Evolutionary conservation across 2,329 filamentous ascomycete genomes (phyloP), one percentile per base, ranked within the genome.

Genomic region (Thyridium curvatum): DNA sequence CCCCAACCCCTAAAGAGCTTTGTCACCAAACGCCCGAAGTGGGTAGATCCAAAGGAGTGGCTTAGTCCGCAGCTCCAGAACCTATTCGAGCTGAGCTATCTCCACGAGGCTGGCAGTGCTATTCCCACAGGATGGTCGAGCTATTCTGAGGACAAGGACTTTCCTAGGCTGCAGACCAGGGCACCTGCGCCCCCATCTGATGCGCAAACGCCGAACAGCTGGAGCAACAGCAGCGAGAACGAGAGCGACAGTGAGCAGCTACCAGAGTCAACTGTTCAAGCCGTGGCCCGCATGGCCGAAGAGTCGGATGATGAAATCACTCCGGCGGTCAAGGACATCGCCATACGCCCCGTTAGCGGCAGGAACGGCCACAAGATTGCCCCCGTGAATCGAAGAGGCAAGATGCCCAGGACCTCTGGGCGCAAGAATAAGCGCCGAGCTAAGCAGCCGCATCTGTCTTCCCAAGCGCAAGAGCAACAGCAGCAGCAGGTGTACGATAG

Each of bases 71-170:
- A 69, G 15, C 68, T 86, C 30, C 83, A 81, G 53, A 82, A 79
- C 41, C 65, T 96, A 13, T 97, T 97, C 54, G 78, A 85, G 12
- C 64, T 95, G 47, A 79, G 80, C 54, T 84, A 85, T 52, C 79
- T 83, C 44, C 59, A 65, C 16, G 73, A 74, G 38, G 60, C 63
- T 2, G 72, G 72, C 16, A 74, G 80, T 17, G 61, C 71, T 15
- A 68, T 94, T 10, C 83, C 86, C 0, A 82, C 78, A 4, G 86
- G 85, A 1, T 90, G 82, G 75, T 75, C 75, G 16, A 65, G 64
- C 3, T 62, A 85, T 3, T 73, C 80, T 13, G 73, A 81, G 14
- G 70, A 69, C 18, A 77, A 74, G 45, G 55, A 68, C 2, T 79
- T 79, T 37, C 76, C 79, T 2, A 73, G 66, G 37, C 61, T 73